Evolutionary conservation across 495 filamentous ascomycete genomes (phyloP).

Genomic region (Talaromyces wortmannii): DNA sequence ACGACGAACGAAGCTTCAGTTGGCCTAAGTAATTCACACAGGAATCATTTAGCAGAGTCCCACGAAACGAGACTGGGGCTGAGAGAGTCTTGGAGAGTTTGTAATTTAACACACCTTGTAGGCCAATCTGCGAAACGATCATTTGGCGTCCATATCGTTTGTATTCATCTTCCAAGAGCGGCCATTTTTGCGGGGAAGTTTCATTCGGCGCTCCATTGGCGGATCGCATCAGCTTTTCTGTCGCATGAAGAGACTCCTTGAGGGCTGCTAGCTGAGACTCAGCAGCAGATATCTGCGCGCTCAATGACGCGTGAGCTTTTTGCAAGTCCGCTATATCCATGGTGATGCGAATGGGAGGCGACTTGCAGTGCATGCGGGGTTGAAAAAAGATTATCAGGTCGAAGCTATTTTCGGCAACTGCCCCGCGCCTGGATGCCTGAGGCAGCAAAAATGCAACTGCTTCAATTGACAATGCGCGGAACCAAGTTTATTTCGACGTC

Average conservation of each 20-base stretch:
- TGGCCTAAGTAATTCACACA: conserved; percentile 51
- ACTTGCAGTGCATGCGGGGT: no score
- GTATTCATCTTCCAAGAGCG: conserved; percentile 62
- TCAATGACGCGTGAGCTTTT: conserved; percentile 19
- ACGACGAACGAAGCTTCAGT: conserved; percentile 61
- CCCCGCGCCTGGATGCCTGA: no score
- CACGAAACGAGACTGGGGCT: not conserved
- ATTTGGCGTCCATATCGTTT: conserved; percentile 86
- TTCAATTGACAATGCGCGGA: no score
- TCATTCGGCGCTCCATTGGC: not conserved
- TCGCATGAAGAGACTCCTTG: conserved; percentile 9
- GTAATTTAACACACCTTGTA: conserved; percentile 48
- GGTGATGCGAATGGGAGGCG: not conserved
- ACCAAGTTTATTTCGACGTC: no score
- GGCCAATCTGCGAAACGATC: conserved; percentile 78
- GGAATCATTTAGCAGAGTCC: not conserved
- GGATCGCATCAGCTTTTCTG: not conserved
- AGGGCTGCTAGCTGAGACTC: conserved; percentile 29
- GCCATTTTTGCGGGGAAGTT: conserved; percentile 42
- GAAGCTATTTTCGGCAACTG: no score
- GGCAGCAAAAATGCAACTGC: no score
- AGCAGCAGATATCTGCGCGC: conserved; percentile 29
- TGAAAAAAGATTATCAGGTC: no score
- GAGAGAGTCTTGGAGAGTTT: not conserved
- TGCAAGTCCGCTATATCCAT: not conserved